These are phyloP conservation scores for Dendrostoma leiphaemia DNA, from an alignment of 2,329 filamentous ascomycete genomes.

Conservation along the genomic window DNA sequence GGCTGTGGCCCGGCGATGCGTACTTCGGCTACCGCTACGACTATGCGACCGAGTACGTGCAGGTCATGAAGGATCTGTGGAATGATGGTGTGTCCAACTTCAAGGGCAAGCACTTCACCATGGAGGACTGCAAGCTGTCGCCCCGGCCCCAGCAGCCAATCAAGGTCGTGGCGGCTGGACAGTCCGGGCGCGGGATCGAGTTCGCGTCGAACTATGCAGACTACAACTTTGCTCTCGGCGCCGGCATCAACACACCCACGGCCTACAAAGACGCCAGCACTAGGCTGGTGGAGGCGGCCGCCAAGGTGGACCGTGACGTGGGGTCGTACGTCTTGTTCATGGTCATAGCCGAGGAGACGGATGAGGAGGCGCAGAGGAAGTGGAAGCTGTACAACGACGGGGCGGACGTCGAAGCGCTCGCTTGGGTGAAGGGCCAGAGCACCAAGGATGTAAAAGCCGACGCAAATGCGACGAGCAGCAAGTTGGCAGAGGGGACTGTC, in stretches of 20 bases:
- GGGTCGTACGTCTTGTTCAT: background rate
- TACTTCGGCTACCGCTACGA: constrained; percentile 2
- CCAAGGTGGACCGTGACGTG: background rate
- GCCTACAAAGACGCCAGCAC: background rate
- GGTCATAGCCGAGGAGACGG: constrained; percentile 1
- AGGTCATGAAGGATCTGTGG: constrained; percentile 1
- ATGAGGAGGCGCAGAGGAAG: background rate
- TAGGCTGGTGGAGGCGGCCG: background rate
- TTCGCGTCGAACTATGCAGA: constrained; percentile 1
- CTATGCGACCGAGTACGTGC: background rate
- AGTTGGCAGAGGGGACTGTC: background rate
- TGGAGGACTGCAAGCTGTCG: background rate
- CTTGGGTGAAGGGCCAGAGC: background rate
- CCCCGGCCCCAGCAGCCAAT: background rate
- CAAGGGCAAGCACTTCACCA: background rate
- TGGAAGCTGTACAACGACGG: constrained; percentile 6
- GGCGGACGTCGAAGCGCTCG: background rate
- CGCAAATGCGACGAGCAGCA: background rate
- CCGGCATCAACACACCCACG: background rate
- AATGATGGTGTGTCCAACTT: background rate
- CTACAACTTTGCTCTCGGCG: background rate
- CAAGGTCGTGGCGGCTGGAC: constrained; percentile 1
- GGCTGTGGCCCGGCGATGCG: background rate
- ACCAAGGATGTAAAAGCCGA: background rate
- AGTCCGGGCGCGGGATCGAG: background rate